phyloP scores from a whole-genome alignment of 495 filamentous ascomycete genomes.

The Antarctomyces pellizariae region DNA sequence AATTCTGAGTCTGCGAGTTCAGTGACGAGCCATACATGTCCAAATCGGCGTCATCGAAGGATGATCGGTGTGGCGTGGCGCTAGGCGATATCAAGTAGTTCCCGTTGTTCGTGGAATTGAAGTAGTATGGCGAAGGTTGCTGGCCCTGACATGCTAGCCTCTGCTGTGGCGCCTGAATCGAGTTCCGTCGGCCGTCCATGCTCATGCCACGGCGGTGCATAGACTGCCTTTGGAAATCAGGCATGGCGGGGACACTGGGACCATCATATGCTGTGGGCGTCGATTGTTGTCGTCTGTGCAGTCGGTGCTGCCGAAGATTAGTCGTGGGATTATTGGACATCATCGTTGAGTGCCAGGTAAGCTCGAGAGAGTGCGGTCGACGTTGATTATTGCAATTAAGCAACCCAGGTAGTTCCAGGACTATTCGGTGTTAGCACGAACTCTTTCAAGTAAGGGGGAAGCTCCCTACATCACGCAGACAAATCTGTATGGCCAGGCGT shows the following conservation, averaged over 20 bases:
- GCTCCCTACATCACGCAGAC: slow-evolving; percentile 45
- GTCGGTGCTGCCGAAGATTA: slow-evolving; percentile 41
- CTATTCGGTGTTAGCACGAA: slow-evolving; percentile 15
- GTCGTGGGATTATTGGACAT: slow-evolving; percentile 58
- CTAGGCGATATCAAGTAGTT: slow-evolving; percentile 23
- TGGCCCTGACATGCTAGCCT: slow-evolving; percentile 38
- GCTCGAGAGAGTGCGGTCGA: slow-evolving; percentile 26
- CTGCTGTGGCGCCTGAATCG: slow-evolving; percentile 20
- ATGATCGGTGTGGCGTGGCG: slow-evolving; percentile 21
- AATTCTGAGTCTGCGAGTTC: slow-evolving; percentile 4
- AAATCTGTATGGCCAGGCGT: slow-evolving; percentile 50
- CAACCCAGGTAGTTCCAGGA: slow-evolving; percentile 30
- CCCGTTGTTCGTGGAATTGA: slow-evolving; percentile 13
- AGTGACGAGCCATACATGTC: slow-evolving; percentile 13
- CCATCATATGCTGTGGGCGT: slow-evolving; percentile 55
- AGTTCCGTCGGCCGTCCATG: slow-evolving; percentile 38
- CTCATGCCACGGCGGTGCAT: slow-evolving; percentile 59
- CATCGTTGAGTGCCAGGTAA: slow-evolving; percentile 45
- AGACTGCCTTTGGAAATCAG: slow-evolving; percentile 27
- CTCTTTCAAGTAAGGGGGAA: too few species aligned
- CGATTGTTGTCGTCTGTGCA: slow-evolving; percentile 74
- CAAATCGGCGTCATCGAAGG: slow-evolving; percentile 19
- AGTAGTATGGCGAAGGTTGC: slow-evolving; percentile 9
- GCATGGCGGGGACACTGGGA: slow-evolving; percentile 35
- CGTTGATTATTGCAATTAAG: slow-evolving; percentile 22